Evolutionary conservation across 2,329 filamentous ascomycete species (phyloP).

Genomic region (Xylogone sp.): DNA sequence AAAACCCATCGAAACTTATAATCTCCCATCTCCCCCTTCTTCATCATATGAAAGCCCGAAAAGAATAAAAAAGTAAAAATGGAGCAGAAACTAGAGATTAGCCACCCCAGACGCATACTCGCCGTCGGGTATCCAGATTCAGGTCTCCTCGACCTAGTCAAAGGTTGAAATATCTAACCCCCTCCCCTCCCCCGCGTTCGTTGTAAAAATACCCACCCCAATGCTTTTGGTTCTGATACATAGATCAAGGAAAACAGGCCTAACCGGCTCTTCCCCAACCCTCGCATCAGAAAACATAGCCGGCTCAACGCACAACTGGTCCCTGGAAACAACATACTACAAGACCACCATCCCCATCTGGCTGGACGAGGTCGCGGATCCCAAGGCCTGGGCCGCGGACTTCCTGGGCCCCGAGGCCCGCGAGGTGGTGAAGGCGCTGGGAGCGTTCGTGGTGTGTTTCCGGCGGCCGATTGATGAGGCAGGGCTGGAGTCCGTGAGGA

Average conservation of each 20-base stretch:
- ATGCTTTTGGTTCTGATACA: slow-evolving; percentile 9
- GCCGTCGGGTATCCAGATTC: slow-evolving; percentile 43
- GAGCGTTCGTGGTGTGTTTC: slow-evolving; percentile 55
- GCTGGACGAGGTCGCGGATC: slow-evolving; percentile 54
- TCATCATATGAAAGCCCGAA: background rate
- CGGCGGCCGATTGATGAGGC: slow-evolving; percentile 32
- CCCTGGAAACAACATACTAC: slow-evolving; percentile 59
- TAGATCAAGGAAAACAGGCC: slow-evolving; percentile 41
- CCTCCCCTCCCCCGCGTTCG: no score
- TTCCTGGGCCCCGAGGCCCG: slow-evolving; percentile 59
- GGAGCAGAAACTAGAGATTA: slow-evolving; percentile 29
- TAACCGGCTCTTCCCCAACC: slow-evolving; percentile 42
- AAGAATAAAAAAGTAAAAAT: background rate
- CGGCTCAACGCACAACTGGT: slow-evolving; percentile 54
- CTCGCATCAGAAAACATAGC: slow-evolving; percentile 39
- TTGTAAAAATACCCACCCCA: background rate
- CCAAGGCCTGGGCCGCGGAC: slow-evolving; percentile 45
- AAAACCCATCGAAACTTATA: background rate
- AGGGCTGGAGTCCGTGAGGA: slow-evolving; percentile 22
- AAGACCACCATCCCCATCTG: slow-evolving; percentile 57
- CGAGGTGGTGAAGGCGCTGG: slow-evolving; percentile 59
- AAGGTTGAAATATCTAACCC: no score
- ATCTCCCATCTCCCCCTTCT: background rate
- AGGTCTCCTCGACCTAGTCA: slow-evolving; percentile 46
- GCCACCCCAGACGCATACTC: slow-evolving; percentile 53